Evolutionary conservation across 1,284 basidiomycete species (phyloP).

Genomic region (Amylostereum chailletii): DNA sequence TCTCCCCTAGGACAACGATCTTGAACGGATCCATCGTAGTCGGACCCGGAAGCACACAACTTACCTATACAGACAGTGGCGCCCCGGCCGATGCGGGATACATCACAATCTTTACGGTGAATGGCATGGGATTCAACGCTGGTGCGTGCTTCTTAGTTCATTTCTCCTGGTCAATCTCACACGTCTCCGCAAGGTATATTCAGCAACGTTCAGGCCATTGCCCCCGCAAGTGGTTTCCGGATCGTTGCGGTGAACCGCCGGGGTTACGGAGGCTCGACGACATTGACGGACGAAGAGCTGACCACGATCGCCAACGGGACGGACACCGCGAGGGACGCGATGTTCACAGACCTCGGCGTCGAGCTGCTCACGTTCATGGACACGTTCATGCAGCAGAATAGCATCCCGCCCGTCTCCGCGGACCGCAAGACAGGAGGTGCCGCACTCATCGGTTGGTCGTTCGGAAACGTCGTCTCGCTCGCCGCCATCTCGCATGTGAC

Average conservation of each 20-base stretch:
- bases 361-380: constrained; percentile 5
- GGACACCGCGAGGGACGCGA: background rate
- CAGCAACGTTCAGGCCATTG: background rate
- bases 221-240: constrained; percentile 1
- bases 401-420: background rate
- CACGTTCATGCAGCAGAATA: constrained; percentile 1
- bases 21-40: background rate
- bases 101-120: background rate
- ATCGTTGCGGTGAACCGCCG: constrained; percentile 7
- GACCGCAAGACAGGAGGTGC: constrained; percentile 2
- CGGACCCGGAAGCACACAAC: background rate
- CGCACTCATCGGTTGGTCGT: constrained; percentile 7
- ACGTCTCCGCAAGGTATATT: constrained; percentile 1
- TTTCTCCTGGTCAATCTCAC: background rate
- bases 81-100: background rate
- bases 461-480: background rate
- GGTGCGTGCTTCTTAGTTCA: background rate
- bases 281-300: background rate
- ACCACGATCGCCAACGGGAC: background rate
- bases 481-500: constrained; percentile 2
- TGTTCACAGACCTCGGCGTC: background rate
- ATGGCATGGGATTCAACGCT: background rate
- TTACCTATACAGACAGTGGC: background rate
- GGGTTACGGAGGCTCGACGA: constrained; percentile 6
- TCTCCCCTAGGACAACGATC: too few species aligned